Conservation (phyloP, 2,329 filamentous ascomycete species). For the Alternaria arbusti region DNA sequence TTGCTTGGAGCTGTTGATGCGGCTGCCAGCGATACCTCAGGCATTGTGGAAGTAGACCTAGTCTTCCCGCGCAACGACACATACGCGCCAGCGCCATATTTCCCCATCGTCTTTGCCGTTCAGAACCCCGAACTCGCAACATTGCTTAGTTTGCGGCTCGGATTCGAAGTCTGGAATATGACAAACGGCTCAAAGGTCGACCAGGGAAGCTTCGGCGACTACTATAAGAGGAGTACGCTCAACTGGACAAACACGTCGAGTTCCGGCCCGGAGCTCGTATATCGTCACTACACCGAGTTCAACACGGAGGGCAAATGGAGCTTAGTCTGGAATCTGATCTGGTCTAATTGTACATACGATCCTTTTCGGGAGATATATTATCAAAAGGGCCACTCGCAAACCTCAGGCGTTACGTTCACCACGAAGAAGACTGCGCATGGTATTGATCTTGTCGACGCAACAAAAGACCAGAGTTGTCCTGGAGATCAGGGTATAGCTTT, state of each 20-base stretch:
- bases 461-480: neutral
- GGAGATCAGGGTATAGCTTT: neutral
- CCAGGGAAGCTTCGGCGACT: too few relatives aligned
- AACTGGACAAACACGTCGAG: too few relatives aligned
- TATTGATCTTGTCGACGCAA: neutral
- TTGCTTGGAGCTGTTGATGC: neutral
- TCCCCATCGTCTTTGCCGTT: neutral
- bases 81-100: neutral
- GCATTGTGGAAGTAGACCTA: neutral
- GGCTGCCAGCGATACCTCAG: neutral
- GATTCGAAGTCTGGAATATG: neutral
- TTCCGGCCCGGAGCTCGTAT: too few relatives aligned
- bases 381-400: too few relatives aligned
- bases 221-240: too few relatives aligned
- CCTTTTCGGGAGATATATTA: too few relatives aligned
- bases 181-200: neutral
- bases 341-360: too few relatives aligned
- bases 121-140: neutral
- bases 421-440: neutral
- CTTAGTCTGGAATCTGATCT: too few relatives aligned
- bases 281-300: too few relatives aligned
- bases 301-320: too few relatives aligned
- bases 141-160: accelerated
- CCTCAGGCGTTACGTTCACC: too few relatives aligned
- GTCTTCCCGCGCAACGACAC: neutral